These are phyloP conservation scores for Centella asiatica DNA, from an alignment of 129 eudicot genomes.

Conservation along the genomic window DNA sequence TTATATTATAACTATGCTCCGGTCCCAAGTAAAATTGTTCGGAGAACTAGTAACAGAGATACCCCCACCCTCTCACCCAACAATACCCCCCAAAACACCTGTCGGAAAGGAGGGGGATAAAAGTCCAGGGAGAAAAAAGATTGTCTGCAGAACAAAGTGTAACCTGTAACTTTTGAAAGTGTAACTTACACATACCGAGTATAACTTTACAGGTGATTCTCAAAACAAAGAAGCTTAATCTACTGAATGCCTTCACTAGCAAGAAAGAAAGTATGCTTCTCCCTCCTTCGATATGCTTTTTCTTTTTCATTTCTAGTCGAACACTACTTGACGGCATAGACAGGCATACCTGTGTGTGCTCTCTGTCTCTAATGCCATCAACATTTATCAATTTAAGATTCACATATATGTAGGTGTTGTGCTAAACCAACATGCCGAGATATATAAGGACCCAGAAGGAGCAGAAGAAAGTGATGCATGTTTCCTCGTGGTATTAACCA, in stretches of 20 bases:
- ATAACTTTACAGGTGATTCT: slow-evolving; percentile 52
- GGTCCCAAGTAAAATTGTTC: too few species aligned
- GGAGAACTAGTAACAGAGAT: too few species aligned
- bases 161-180: too few species aligned
- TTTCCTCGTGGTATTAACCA: slow-evolving; percentile 59
- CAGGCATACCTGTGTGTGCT: too few species aligned
- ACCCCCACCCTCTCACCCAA: too few species aligned
- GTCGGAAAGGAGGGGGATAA: too few species aligned
- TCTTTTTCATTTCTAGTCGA: not conserved
- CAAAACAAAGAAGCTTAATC: slow-evolving; percentile 49
- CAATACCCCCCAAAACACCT: too few species aligned
- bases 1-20: too few species aligned
- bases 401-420: slow-evolving; percentile 40
- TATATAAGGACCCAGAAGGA: slow-evolving; percentile 53
- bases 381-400: not conserved
- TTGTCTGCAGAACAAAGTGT: not conserved
- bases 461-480: slow-evolving; percentile 53
- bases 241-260: slow-evolving; percentile 54
- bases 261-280: slow-evolving; percentile 57
- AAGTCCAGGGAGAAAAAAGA: too few species aligned
- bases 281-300: too few species aligned
- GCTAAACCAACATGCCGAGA: slow-evolving; percentile 59
- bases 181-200: not conserved
- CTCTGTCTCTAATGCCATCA: not conserved
- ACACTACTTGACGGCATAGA: too few species aligned